Conservation (phyloP, 208 protist genomes). For the Trypanosoma cruzi region DNA sequence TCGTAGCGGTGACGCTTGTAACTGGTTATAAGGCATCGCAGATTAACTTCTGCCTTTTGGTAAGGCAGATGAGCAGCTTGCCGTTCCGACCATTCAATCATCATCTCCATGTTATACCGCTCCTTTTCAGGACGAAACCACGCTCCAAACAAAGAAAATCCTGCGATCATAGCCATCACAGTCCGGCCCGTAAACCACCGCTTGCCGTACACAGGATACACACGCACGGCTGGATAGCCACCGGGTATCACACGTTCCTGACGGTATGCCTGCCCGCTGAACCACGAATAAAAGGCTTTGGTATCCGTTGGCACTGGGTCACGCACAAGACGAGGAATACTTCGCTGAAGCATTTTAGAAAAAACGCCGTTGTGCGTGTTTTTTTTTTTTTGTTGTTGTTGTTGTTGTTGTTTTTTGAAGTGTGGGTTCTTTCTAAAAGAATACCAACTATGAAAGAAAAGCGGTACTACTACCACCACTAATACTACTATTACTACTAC, state of each 20-base stretch:
- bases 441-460: no score
- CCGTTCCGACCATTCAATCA: conserved; percentile 86
- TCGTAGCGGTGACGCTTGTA: conserved; percentile 92
- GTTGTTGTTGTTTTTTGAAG: no score
- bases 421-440: no score
- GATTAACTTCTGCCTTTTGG: conserved; percentile 85
- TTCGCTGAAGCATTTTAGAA: conserved; percentile 56
- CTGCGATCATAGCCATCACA: conserved; percentile 81
- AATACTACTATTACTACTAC: no score
- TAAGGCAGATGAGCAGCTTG: conserved; percentile 85
- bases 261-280: conserved; percentile 89
- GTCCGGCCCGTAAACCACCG: conserved; percentile 90
- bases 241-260: conserved; percentile 89
- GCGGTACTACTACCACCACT: no score
- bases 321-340: conserved; percentile 59
- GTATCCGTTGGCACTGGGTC: conserved; percentile 88
- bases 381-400: neutral
- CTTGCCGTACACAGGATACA: conserved; percentile 92
- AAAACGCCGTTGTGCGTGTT: neutral
- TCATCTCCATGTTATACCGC: conserved; percentile 92
- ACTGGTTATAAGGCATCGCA: conserved; percentile 71
- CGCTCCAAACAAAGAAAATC: conserved; percentile 85
- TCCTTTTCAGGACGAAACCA: conserved; percentile 87
- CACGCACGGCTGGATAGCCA: conserved; percentile 83
- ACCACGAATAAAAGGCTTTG: conserved; percentile 91